Conservation (phyloP, 495 filamentous ascomycete genomes). For the Astrothelium macrocarpum region DNA sequence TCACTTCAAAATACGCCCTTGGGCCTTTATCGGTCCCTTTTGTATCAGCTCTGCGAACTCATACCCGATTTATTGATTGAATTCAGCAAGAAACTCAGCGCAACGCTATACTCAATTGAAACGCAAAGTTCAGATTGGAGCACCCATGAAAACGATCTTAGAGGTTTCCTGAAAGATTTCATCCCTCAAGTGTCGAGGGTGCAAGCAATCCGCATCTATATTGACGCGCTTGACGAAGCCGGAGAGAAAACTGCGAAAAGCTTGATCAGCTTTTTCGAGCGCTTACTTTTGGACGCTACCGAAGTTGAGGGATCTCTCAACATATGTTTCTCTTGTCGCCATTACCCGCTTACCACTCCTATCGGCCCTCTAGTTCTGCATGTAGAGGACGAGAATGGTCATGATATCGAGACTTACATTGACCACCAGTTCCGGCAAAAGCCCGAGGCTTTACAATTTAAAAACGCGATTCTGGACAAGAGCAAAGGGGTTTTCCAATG, state of each 20-base stretch:
- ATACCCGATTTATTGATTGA: not conserved
- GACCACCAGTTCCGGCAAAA: slow-evolving; percentile 12
- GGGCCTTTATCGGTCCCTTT: slow-evolving; percentile 13
- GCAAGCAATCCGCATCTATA: slow-evolving; percentile 21
- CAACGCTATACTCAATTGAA: not conserved
- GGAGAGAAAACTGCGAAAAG: slow-evolving; percentile 12
- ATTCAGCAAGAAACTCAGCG: not conserved
- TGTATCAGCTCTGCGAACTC: slow-evolving; percentile 6
- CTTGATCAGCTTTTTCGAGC: slow-evolving; percentile 11
- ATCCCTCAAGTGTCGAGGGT: not conserved
- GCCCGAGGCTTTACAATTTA: not conserved
- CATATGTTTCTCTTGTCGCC: slow-evolving; percentile 35
- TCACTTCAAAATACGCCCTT: slow-evolving; percentile 5
- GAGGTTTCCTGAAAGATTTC: not conserved
- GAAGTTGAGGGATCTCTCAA: slow-evolving; percentile 9
- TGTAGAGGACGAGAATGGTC: slow-evolving; percentile 15
- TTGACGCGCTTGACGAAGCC: slow-evolving; percentile 40
- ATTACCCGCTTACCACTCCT: slow-evolving; percentile 29
- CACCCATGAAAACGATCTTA: slow-evolving; percentile 8
- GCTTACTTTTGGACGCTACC: not conserved
- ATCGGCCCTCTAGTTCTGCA: slow-evolving; percentile 24
- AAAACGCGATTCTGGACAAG: slow-evolving; percentile 11
- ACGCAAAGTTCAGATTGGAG: slow-evolving; percentile 4
- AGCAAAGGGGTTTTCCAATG: slow-evolving; percentile 24
- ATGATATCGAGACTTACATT: slow-evolving; percentile 29